Conservation (phyloP, 2,329 filamentous ascomycete species). For the Salinomyces thailandicus region DNA sequence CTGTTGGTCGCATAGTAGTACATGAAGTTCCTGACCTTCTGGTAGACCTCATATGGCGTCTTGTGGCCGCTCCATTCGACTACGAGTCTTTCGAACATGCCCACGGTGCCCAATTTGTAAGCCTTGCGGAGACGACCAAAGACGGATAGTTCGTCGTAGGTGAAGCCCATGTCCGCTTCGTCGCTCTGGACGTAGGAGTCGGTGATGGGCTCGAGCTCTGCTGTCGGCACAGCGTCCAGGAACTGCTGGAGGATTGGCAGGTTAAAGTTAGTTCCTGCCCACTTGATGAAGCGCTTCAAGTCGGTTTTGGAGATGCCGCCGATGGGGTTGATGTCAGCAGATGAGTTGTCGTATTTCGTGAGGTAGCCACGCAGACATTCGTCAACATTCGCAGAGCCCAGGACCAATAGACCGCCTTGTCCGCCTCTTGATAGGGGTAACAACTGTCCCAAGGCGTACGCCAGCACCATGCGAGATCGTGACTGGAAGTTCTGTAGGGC, state of each 20-base stretch:
- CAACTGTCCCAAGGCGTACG: conserved; percentile 55
- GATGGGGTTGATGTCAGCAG: conserved; percentile 51
- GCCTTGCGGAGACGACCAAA: conserved; percentile 47
- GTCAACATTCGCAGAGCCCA: conserved; percentile 59
- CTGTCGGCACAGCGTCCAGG: conserved; percentile 44
- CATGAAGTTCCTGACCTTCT: conserved; percentile 39
- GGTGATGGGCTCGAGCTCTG: conserved; percentile 53
- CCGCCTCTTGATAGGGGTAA: conserved; percentile 51
- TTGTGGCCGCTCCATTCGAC: conserved; percentile 38
- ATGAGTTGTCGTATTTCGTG: conserved; percentile 59
- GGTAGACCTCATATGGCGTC: conserved; percentile 23
- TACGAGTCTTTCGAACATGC: conserved; percentile 44
- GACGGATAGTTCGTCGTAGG: conserved; percentile 44
- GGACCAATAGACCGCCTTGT: conserved; percentile 51
- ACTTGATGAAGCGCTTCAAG: conserved; percentile 61
- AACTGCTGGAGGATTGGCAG: conserved; percentile 58
- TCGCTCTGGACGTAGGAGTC: conserved; percentile 49
- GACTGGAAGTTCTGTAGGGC: conserved; percentile 61
- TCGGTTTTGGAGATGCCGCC: conserved; percentile 57
- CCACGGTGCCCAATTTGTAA: conserved; percentile 44
- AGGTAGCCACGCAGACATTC: conserved; percentile 49
- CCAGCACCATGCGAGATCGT: conserved; percentile 53
- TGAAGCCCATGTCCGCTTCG: conserved; percentile 45
- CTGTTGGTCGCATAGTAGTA: conserved; percentile 53
- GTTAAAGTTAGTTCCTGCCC: conserved; percentile 47